phyloP scores from a whole-genome alignment of 345 rosid species.

The Geranium brycei region DNA sequence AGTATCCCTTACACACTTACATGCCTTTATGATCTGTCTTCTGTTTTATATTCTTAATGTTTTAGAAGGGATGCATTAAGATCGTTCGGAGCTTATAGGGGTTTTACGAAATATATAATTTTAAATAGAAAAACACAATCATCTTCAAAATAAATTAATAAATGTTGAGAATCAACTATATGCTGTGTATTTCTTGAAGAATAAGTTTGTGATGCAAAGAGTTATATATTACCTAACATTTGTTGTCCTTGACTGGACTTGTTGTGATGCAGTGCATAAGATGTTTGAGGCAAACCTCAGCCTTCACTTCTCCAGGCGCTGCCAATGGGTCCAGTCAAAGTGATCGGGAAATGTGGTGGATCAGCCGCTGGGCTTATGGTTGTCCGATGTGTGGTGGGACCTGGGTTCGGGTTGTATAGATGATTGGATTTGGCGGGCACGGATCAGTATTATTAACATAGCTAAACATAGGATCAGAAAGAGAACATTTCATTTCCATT shows the following conservation, averaged over 20 bases:
- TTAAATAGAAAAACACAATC: background rate
- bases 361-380: slow-evolving; percentile 90
- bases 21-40: background rate
- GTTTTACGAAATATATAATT: background rate
- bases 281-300: slow-evolving; percentile 90
- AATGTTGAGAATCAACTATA: too few species aligned
- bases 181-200: too few species aligned
- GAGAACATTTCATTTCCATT: too few species aligned
- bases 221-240: too few species aligned
- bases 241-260: too few species aligned
- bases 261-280: slow-evolving; percentile 68
- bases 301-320: slow-evolving; percentile 57
- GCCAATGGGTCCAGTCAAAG: slow-evolving; percentile 37
- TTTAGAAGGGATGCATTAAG: too few species aligned
- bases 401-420: slow-evolving; percentile 86
- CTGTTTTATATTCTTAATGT: background rate
- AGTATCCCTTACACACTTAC: background rate
- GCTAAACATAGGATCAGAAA: too few species aligned
- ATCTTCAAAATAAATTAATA: background rate
- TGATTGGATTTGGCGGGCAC: too few species aligned
- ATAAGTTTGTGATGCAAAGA: too few species aligned
- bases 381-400: slow-evolving; percentile 99
- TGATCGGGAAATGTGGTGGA: slow-evolving; percentile 81
- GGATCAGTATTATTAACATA: too few species aligned
- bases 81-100: background rate